Base-by-base conservation (phyloP, 139 green algal genomes). In the Gonium pectorale region DNA sequence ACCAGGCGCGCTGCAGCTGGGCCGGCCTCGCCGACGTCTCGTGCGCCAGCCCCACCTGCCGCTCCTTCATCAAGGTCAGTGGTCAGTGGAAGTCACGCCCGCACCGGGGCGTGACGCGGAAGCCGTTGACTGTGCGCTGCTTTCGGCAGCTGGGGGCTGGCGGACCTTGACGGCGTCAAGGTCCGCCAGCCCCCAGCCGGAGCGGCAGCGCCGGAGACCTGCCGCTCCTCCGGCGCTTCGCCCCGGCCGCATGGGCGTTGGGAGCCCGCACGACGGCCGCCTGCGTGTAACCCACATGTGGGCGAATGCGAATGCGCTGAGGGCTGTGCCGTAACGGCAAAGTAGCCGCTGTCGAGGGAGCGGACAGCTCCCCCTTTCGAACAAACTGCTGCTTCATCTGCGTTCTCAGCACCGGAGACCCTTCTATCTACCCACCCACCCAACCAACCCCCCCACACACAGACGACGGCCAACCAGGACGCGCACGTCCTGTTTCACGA, bases 401-500 rank as follows among this genome's bases (percentile, higher is more conserved):
- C 6, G 22, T 35, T 35, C 6, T 64, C 17, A 64, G 6, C 19
- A 64, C 56, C 19, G 19, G 22, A 9, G 56, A 33, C 22, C 6
- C 56, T 35, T 9, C 7, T 5, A 40, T 31, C 62, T 41, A 40
- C 62, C n/a, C 62, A 40, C 62, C 8, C 62, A 22, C 62, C 8
- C 31, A 9, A 43, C n/a, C 62, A 7, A 31, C 62, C 29, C 31
- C n/a, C n/a, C 8, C 19, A 71, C 35, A 33, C 29, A 24, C 67
- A 74, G 67, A 31, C 40, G 40, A 56, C 67, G 15, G 38, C n/a
- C 19, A 33, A 46, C 29, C 22, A 11, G 1, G 22, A 80, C 33
- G 37, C 52, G 3, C 35, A 52, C 52, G 38, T 81, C 13, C 38
- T 81, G 6, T 81, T 59, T n/a, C 73, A 81, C 73, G 73, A 81